Conservation (phyloP, 805 yeast species). For the Yamadazyma sp. region DNA sequence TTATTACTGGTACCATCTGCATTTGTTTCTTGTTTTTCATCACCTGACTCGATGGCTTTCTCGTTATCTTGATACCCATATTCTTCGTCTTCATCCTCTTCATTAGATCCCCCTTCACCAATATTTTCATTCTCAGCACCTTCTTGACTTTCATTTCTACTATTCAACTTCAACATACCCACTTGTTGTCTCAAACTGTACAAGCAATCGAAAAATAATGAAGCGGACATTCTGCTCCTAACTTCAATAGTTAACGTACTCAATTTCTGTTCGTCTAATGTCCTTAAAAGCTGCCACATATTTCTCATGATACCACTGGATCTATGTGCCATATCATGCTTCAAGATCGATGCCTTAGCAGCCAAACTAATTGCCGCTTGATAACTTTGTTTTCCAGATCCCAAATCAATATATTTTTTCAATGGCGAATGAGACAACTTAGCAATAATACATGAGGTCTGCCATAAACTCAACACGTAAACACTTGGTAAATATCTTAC, state of each 20-base stretch:
- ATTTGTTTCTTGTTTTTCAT: conserved; percentile 12
- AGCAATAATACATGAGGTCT: conserved; percentile 81
- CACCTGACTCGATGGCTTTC: conserved; percentile 22
- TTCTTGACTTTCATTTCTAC: conserved; percentile 23
- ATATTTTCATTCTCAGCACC: conserved; percentile 26
- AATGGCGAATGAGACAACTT: conserved; percentile 75
- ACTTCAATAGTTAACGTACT: conserved; percentile 50
- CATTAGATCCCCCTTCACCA: conserved; percentile 24
- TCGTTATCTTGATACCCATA: conserved; percentile 18
- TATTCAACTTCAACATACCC: conserved; percentile 71
- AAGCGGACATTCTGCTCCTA: conserved; percentile 85
- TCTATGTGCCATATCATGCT: conserved; percentile 90
- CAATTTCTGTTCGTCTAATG: conserved; percentile 54
- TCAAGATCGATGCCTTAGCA: conserved; percentile 76
- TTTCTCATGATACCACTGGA: conserved; percentile 92
- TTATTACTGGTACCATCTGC: conserved; percentile 19
- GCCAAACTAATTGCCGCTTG: conserved; percentile 65
- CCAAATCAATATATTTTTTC: conserved; percentile 61
- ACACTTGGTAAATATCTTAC: conserved; percentile 81
- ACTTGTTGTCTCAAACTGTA: conserved; percentile 82
- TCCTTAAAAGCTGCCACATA: conserved; percentile 83
- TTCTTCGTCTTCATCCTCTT: conserved; percentile 22
- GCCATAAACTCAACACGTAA: conserved; percentile 83
- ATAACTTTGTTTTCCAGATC: conserved; percentile 68
- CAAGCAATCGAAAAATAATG: conserved; percentile 87